Conservation (phyloP, 2,329 filamentous ascomycete genomes). For the Fusarium abutilonis region DNA sequence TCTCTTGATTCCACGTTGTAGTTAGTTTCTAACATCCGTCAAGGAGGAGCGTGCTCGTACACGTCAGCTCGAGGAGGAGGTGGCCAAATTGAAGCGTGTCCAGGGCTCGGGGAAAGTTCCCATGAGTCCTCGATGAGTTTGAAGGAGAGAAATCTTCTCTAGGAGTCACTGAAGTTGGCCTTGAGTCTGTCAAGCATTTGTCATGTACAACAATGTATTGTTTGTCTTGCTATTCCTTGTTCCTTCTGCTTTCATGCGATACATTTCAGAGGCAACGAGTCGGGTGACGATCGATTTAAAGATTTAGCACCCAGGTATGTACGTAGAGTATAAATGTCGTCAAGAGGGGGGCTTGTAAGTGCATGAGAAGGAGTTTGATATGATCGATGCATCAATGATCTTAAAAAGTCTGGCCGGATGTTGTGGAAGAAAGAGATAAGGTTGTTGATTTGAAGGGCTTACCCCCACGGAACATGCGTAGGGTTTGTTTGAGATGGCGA, state of each 20-base stretch:
- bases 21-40: constrained; percentile 44
- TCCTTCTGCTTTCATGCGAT: constrained; percentile 16
- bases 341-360: not conserved
- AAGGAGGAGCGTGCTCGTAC: constrained; percentile 62
- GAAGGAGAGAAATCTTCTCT: not conserved
- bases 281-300: not conserved
- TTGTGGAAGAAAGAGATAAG: too few relatives aligned
- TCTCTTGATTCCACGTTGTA: not conserved
- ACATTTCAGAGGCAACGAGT: constrained; percentile 4
- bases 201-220: constrained; percentile 32
- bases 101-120: constrained; percentile 57
- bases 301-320: not conserved
- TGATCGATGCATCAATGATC: constrained; percentile 25
- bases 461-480: too few relatives aligned
- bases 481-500: too few relatives aligned
- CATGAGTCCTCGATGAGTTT: constrained; percentile 51
- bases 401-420: too few relatives aligned
- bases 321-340: not conserved
- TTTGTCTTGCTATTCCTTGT: constrained; percentile 6
- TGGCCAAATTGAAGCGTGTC: constrained; percentile 56
- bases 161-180: not conserved
- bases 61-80: constrained; percentile 62
- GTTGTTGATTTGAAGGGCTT: too few relatives aligned
- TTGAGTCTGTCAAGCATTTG: not conserved
- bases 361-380: constrained; percentile 9